A percentile compares a stretch with the other conserved stretches of the same genome.
These are phyloP conservation scores for Penicillium robsamsonii DNA, from an alignment of 495 filamentous ascomycete genomes.

Conservation along the genomic window DNA sequence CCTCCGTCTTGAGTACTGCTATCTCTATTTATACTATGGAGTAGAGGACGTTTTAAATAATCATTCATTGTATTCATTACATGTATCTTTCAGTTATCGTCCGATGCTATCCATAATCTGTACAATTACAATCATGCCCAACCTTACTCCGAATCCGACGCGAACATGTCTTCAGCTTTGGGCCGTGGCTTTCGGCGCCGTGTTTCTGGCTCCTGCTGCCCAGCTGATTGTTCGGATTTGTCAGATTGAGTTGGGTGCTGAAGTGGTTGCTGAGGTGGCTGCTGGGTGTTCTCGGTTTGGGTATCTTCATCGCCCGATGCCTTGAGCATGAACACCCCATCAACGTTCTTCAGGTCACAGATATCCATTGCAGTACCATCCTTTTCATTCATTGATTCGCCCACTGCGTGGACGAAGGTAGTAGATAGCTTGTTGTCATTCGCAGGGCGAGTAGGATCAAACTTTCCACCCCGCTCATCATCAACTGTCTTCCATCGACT, in stretches of 20 bases:
- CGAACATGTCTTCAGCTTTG: conserved; percentile 94
- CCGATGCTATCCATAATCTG: conserved; percentile 3
- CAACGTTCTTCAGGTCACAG: conserved; percentile 46
- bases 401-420: conserved; percentile 30
- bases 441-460: conserved; percentile 29
- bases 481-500: conserved; percentile 74
- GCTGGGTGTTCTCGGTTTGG: conserved; percentile 19
- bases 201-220: conserved; percentile 18
- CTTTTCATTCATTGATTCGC: conserved; percentile 42
- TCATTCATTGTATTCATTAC: conserved; percentile 7
- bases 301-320: conserved; percentile 4
- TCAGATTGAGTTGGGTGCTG: conserved; percentile 16
- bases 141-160: conserved; percentile 52
- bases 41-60: neutral
- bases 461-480: conserved; percentile 44
- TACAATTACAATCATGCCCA: conserved; percentile 21
- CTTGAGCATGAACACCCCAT: conserved; percentile 40
- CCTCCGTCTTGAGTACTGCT: neutral
- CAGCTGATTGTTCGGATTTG: conserved; percentile 16
- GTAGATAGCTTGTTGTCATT: conserved; percentile 23
- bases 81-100: neutral
- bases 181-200: conserved; percentile 58
- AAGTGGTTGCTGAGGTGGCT: conserved; percentile 18
- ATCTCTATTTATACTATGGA: neutral
- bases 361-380: conserved; percentile 58